Evolutionary conservation across 2,329 filamentous ascomycete species (phyloP), one percentile per base, ranked within the genome.

Genomic region (Epichloe glyceriae): DNA sequence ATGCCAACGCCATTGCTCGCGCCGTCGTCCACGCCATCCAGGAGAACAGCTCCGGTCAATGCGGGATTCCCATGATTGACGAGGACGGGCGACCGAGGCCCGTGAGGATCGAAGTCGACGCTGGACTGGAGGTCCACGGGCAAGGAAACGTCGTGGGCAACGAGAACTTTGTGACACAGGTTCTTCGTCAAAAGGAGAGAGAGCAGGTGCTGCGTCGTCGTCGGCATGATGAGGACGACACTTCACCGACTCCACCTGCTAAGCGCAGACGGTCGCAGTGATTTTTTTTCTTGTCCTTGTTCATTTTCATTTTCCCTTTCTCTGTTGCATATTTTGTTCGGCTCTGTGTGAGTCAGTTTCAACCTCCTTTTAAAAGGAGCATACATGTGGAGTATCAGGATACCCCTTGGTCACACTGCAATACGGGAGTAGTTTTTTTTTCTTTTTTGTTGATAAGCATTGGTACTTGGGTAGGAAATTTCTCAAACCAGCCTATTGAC

Each of bases 41-140:
- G 37, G 63, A 71, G 30, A 68, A 68, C 53, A 68, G 68, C 56
- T 62, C 64, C 4, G 66, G 64, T 6, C 58, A 60, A 26, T 66
- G 64, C 33, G 69, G 67, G 10, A 64, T 73, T 14, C 71, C 70
- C 38, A 72, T 75, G 72, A 67, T 73, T 40, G 68, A 74, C 49
- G 67, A 70, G 49, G 62, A 72, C 11, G 71, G 72, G 15, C 62
- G 62, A 20, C 67, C 68, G 5, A 60, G 73, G 12, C 69, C 69
- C 1, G 57, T 75, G 41, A 61, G 59, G 22, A 64, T 75, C 34
- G 61, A 68, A 26, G 66, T 79, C 12, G 68, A 70, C 20, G 71
- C 75, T 2, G 70, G 73, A 15, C 56, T 76, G 19, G 67, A 63
- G 8, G 64, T 76, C 15, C 62, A 70, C 38, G 74, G 74, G 0